Base-by-base conservation (phyloP, 1,284 basidiomycete genomes). In the Kwoniella shivajii region DNA sequence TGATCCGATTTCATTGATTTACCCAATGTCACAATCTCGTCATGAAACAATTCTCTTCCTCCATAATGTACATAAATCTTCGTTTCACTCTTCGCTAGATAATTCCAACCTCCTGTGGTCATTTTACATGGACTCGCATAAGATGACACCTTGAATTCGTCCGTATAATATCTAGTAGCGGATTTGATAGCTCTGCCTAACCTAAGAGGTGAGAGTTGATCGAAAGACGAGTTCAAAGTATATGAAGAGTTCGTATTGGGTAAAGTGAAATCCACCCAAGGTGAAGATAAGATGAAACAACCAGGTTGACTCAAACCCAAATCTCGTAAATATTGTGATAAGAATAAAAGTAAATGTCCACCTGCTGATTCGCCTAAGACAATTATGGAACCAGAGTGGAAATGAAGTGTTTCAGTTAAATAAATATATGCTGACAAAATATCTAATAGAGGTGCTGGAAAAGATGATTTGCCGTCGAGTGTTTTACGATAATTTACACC, bases 321-420 rank as follows among this genome's bases (percentile, higher is more conserved):
- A 10, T 60, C 53, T 18, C 26, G 24, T 14, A 66, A 57, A 34
- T 67, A 67, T 29, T 50, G 54, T 1, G 58, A 54, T 1, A 68
- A 45, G 6, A 83, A 81, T 3, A 87, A 78, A 0, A 82, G 82
- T 3, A 88, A 78, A 64, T 87, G 86, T 0, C 84, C 86, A 2
- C 86, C 87, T 0, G 87, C 85, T 50, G 82, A 84, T 65, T 88
- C 86, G 26, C 86, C 87, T 6, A 83, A 79, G 30, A 88, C 66
- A 44, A 85, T 71, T 50, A 88, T 82, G 61, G 84, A 83, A 54
- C 77, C 76, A 1, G 83, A 74, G 0, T 71, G 68, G 64, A 82
- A 81, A 0, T 34, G 9, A 39, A 58, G 45, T 1, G 64, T 71
- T 37, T 76, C 59, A 38, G 84, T 79, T n/a, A 86, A 81, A 65